phyloP scores from a whole-genome alignment of 495 filamentous ascomycete species.

The Penicillium samsonianum region DNA sequence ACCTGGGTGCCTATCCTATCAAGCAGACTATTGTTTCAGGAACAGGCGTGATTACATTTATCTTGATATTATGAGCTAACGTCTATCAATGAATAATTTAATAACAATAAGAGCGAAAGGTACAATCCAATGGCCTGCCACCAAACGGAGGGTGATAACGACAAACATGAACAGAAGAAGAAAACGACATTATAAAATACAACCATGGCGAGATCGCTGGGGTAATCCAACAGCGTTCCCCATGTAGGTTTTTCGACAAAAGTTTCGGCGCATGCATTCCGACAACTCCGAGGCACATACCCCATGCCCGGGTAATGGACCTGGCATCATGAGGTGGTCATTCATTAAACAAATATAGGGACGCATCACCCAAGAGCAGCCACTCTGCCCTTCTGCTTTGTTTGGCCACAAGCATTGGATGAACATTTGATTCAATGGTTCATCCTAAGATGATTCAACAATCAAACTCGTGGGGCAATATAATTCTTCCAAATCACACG shows the following conservation, averaged over 20 bases:
- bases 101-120: conserved; percentile 24
- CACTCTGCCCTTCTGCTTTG: conserved; percentile 13
- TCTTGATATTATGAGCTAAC: conserved; percentile 21
- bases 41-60: conserved; percentile 27
- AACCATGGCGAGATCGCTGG: conserved; percentile 19
- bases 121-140: conserved; percentile 28
- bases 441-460: conserved; percentile 10
- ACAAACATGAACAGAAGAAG: conserved; percentile 38
- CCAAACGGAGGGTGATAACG: conserved; percentile 28
- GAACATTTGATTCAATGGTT: conserved; percentile 17
- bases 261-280: conserved; percentile 15
- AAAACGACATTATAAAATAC: conserved; percentile 35
- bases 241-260: conserved; percentile 4
- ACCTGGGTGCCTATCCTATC: background rate
- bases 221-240: conserved; percentile 17
- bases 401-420: conserved; percentile 19
- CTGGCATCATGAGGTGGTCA: conserved; percentile 46
- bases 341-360: conserved; percentile 47
- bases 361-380: conserved; percentile 26
- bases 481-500: conserved; percentile 3
- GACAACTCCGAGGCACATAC: conserved; percentile 23
- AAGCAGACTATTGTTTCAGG: background rate
- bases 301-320: conserved; percentile 33
- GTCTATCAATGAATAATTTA: conserved; percentile 27
- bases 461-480: background rate